These are phyloP conservation scores for Mycena galopus DNA, from an alignment of 768 basidiomycete genomes.

Conservation along the genomic window DNA sequence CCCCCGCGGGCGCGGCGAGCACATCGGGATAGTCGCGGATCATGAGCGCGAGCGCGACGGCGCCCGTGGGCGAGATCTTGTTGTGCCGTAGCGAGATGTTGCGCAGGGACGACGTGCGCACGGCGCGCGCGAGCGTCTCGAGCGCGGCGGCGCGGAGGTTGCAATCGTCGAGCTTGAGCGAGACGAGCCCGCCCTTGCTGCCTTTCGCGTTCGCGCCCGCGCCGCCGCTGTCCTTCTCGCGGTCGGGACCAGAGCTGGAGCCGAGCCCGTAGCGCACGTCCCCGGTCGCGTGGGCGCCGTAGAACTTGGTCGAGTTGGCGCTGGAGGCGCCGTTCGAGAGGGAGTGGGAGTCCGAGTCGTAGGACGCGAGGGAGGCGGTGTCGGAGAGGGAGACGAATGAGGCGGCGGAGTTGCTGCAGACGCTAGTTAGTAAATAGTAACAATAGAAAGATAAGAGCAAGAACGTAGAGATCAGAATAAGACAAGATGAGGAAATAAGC, in stretches of 20 bases:
- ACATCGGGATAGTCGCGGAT: conserved; percentile 95
- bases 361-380: conserved; percentile 16
- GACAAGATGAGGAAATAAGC: no score
- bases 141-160: conserved; percentile 77
- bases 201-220: neutral
- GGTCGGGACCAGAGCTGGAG: no score
- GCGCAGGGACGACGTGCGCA: conserved; percentile 85
- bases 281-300: neutral
- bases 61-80: conserved; percentile 85
- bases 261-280: conserved; percentile 35
- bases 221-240: conserved; percentile 5
- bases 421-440: neutral
- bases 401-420: no score
- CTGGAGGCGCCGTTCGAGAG: neutral
- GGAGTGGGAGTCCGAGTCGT: neutral
- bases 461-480: no score
- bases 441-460: neutral
- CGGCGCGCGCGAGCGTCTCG: conserved; percentile 80
- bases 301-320: neutral
- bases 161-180: conserved; percentile 92
- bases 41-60: conserved; percentile 94
- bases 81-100: conserved; percentile 95
- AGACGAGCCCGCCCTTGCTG: conserved; percentile 40
- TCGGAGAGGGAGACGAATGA: conserved; percentile 30
- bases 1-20: conserved; percentile 51